These are phyloP conservation scores for Solanum virginianum DNA, from an alignment of 257 asterid species.

Conservation along the genomic window DNA sequence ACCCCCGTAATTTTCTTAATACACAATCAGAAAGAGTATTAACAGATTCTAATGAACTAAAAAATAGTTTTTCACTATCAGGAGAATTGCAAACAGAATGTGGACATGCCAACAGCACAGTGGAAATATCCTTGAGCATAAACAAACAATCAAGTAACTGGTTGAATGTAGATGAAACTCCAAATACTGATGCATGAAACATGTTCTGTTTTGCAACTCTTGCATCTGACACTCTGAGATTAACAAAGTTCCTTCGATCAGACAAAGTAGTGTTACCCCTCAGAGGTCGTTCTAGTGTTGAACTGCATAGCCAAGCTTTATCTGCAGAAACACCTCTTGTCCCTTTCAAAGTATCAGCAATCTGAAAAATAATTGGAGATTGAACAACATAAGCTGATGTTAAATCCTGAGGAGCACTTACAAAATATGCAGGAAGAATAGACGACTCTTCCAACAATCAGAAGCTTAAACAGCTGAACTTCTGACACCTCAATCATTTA, in stretches of 20 bases:
- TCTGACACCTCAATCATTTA: background rate
- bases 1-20: constrained; percentile 64
- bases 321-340: constrained; percentile 24
- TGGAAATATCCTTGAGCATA: constrained; percentile 56
- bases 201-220: constrained; percentile 11
- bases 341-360: constrained; percentile 39
- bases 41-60: constrained; percentile 70
- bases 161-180: constrained; percentile 26
- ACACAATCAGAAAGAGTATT: constrained; percentile 61
- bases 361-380: constrained; percentile 26
- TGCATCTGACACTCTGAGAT: constrained; percentile 18
- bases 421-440: background rate
- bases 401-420: background rate
- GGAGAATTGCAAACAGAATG: constrained; percentile 11
- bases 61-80: constrained; percentile 46
- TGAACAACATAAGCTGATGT: background rate
- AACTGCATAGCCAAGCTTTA: constrained; percentile 25
- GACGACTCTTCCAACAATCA: background rate
- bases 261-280: constrained; percentile 22
- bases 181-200: constrained; percentile 19
- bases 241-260: constrained; percentile 12
- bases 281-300: constrained; percentile 12
- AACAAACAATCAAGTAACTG: constrained; percentile 43
- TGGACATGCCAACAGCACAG: constrained; percentile 45
- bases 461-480: background rate